Base-by-base conservation (phyloP, 1,284 basidiomycete species). In the Prillingera fragicola region DNA sequence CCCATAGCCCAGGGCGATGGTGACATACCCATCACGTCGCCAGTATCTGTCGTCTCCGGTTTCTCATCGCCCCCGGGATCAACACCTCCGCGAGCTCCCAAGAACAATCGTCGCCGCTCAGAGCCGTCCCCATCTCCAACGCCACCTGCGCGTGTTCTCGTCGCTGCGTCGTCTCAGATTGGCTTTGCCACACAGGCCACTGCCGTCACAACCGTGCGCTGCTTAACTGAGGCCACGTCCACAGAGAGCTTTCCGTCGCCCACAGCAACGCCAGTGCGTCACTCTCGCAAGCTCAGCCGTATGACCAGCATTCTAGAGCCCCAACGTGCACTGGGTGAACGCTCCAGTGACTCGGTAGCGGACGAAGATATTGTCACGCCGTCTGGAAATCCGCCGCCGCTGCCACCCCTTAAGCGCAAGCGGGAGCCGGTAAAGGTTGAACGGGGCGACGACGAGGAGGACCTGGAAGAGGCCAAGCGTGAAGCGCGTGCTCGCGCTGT, bases 281-380 rank as follows among this genome's bases (percentile, higher is more conserved):
- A 13, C n/a, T n/a, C n/a, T 18, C 43, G 46, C 29, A 21, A 38
- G 10, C 7, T 46, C 18, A 46, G 38, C 2, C 29, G 38, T 13
- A 29, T 48, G 13, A 37, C 45, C 3, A 48, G 34, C 19, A 35
- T 57, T 1, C 51, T 60, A 15, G 51, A 57, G 8, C 53, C 57
- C 4, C n/a, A n/a, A n/a, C n/a, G n/a, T n/a, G n/a, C n/a, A n/a
- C n/a, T n/a, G 26, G 17, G 19, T 8, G 31, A 15, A 7, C 19
- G 33, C 8, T 54, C 55, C 10, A 63, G 59, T 28, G 67, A 66
- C 36, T 55, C 54, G 3, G 41, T 62, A 3, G 55, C 43, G 1
- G 59, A 60, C 7, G 62, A 65, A n/a, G 48, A 50, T 43, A 46
- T 60, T 21, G 55, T 55, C 18, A 64, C 62, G 2, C 59, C 59